Evolutionary conservation across 306 rosid genomes (phyloP).

Genomic region (Boehmeria nivea): DNA sequence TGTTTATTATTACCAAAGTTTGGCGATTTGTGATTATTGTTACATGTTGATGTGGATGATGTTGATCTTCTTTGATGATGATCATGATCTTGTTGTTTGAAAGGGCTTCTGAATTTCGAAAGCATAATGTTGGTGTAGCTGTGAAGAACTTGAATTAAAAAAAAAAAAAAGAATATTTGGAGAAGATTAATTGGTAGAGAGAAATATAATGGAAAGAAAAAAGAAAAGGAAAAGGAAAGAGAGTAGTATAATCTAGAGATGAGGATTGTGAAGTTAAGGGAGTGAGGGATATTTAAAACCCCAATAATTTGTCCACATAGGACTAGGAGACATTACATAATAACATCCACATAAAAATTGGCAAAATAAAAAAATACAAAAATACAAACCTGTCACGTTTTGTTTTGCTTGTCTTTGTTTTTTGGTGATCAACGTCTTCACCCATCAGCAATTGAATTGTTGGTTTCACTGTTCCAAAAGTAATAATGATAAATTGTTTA

Average conservation of each 20-base stretch:
- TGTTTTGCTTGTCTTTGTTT: background rate
- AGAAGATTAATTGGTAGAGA: background rate
- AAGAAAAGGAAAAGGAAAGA: too few relatives aligned
- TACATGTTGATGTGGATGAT: background rate
- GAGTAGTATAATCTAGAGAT: background rate
- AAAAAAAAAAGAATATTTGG: too few relatives aligned
- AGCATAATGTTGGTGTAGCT: too few relatives aligned
- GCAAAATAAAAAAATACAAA: too few relatives aligned
- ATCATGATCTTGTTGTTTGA: conserved; percentile 6
- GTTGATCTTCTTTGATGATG: background rate
- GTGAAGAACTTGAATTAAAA: too few relatives aligned
- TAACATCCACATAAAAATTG: background rate
- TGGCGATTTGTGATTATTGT: too few relatives aligned
- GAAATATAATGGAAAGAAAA: background rate
- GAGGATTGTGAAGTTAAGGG: conserved; percentile 10
- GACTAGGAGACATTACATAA: background rate
- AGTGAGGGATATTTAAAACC: conserved; percentile 10
- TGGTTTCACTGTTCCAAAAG: background rate
- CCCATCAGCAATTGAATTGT: background rate
- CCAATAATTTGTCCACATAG: background rate
- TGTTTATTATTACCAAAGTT: background rate
- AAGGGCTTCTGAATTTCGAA: conserved; percentile 11
- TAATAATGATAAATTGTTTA: too few relatives aligned
- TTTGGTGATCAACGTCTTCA: background rate
- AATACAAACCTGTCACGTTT: too few relatives aligned